These are phyloP conservation scores for Tilletiopsis washingtonensis DNA, from an alignment of 1,284 basidiomycete genomes.

Conservation along the genomic window DNA sequence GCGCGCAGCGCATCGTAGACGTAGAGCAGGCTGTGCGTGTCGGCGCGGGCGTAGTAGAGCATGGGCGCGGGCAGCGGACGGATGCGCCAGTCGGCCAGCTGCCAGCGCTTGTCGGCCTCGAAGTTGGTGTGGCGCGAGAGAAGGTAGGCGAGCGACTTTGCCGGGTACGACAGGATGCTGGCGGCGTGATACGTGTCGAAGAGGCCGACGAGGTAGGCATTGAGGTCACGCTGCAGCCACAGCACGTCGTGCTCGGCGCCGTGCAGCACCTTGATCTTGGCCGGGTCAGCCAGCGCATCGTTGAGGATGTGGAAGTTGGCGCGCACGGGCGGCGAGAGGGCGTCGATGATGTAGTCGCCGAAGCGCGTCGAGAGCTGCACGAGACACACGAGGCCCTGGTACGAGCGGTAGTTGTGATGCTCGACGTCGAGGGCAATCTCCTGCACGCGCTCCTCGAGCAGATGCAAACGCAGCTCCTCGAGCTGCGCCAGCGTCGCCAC, in stretches of 20 bases:
- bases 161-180: constrained; percentile 61
- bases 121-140: constrained; percentile 86
- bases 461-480: constrained; percentile 57
- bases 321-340: constrained; percentile 59
- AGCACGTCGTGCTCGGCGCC: constrained; percentile 89
- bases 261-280: constrained; percentile 73
- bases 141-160: constrained; percentile 72
- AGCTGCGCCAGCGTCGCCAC: constrained; percentile 59
- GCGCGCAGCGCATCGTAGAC: constrained; percentile 89
- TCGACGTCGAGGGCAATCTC: constrained; percentile 93
- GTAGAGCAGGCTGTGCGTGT: constrained; percentile 88
- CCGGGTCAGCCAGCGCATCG: constrained; percentile 69
- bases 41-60: constrained; percentile 83
- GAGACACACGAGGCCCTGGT: constrained; percentile 78
- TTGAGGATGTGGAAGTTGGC: constrained; percentile 62
- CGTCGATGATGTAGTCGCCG: constrained; percentile 80
- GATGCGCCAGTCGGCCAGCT: constrained; percentile 93
- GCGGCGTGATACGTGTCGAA: constrained; percentile 97
- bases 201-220: constrained; percentile 82
- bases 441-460: constrained; percentile 50
- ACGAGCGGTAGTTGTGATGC: constrained; percentile 79
- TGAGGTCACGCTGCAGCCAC: constrained; percentile 94
- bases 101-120: constrained; percentile 88
- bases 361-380: constrained; percentile 74
- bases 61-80: constrained; percentile 78